Base-by-base conservation (phyloP, 2,329 filamentous ascomycete genomes). In the Phaeosphaeria sp. region DNA sequence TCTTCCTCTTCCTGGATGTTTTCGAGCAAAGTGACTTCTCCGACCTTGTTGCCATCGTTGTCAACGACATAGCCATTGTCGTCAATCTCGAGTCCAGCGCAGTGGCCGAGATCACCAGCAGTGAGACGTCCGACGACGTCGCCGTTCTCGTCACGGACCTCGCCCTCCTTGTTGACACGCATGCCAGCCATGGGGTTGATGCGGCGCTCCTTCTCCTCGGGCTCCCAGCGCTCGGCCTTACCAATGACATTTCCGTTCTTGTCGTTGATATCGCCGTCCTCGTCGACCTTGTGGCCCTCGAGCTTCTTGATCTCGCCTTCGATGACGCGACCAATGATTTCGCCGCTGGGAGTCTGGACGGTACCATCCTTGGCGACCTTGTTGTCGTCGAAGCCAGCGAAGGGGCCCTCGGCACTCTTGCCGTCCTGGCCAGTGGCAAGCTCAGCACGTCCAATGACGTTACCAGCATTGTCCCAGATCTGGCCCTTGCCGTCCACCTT, bases 401-500 rank as follows among this genome's bases (percentile, higher is more conserved):
- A 88, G 2, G 83, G 81, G 13, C 85, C 85, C 64, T 88, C 85
- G 3, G 83, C 67, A 36, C 72, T 78, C 49, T 83, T 78, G 21
- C 76, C 79, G 17, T 84, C 86, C 20, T 83, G 30, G 11, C 30
- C 30, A 36, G 30, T 80, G 51, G 83, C 82, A 48, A 87, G 81
- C 72, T 87, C 85, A 49, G 82, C 86, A 50, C 79, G 79, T 22
- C 86, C 86, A 62, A 88, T 83, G 60, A 89, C 82, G 60, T 87
- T 86, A 55, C 86, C 86, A 59, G 83, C 80, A 60, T 87, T 86
- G 71, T 86, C 84, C 86, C 86, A 88, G 73, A 88, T 85, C 70
- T 88, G 85, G 46, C 86, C 86, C 73, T 87, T 74, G 49, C 84
- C 84, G 58, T 88, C 86, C 48, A 87, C 86, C 79, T 86, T 88